These are phyloP conservation scores for Linnemannia schmuckeri DNA, from an alignment of 192 early-diverging fungal genomes.

Conservation along the genomic window DNA sequence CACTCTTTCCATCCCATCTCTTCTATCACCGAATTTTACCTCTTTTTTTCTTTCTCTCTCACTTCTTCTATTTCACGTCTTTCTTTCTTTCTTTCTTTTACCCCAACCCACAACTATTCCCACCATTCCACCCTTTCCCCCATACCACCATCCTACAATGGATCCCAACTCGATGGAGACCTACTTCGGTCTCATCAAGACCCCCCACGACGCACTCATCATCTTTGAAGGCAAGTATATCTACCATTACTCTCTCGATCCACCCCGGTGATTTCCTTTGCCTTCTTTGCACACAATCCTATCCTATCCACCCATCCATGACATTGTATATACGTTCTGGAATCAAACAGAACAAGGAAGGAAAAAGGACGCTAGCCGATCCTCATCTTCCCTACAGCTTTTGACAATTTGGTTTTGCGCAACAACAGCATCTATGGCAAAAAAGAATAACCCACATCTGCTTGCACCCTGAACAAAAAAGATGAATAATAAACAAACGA, in stretches of 20 bases:
- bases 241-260: not conserved
- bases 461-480: not conserved
- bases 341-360: not conserved
- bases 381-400: not conserved
- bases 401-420: not conserved
- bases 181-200: constrained; percentile 87
- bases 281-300: not conserved
- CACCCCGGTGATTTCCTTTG: not conserved
- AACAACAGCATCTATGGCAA: not conserved
- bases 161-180: constrained; percentile 77
- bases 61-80: not conserved
- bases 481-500: constrained; percentile 4
- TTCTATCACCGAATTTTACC: not conserved
- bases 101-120: not conserved
- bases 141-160: constrained; percentile 25
- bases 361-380: not conserved
- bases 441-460: not conserved
- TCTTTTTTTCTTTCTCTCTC: constrained; percentile 1
- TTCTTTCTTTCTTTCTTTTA: not conserved
- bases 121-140: constrained; percentile 9
- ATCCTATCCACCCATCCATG: not conserved
- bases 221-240: constrained; percentile 79
- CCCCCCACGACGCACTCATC: constrained; percentile 88
- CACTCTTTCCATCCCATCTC: constrained; percentile 1
- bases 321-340: not conserved